Evolutionary conservation across 1,284 basidiomycete species (phyloP).

Genomic region (Ganoderma meredithae): DNA sequence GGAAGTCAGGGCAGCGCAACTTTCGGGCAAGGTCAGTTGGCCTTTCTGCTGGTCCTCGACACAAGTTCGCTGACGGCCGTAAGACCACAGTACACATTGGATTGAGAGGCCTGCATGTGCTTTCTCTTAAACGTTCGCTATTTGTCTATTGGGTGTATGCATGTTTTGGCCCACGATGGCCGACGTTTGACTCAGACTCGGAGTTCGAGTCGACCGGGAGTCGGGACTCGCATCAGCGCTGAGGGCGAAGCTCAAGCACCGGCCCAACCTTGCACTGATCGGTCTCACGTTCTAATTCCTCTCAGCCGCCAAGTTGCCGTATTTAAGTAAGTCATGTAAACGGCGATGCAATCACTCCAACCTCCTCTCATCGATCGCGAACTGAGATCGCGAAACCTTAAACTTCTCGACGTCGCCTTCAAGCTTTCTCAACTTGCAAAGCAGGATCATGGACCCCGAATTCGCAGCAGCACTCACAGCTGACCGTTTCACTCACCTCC

Average conservation of each 20-base stretch:
- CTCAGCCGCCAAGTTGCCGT: background rate
- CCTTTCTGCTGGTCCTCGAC: too few relatives aligned
- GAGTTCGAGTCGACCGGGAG: too few relatives aligned
- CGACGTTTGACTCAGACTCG: too few relatives aligned
- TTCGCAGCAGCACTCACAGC: background rate
- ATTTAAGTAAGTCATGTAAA: background rate
- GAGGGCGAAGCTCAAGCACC: background rate
- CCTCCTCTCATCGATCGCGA: background rate
- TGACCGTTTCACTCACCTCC: background rate
- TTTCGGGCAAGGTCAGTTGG: too few relatives aligned
- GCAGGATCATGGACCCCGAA: background rate
- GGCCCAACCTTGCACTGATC: background rate
- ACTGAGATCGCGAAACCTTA: background rate
- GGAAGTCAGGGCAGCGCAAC: too few relatives aligned
- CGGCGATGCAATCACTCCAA: background rate
- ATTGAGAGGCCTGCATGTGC: too few relatives aligned
- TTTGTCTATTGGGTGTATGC: too few relatives aligned
- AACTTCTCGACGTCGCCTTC: background rate
- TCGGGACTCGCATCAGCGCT: background rate
- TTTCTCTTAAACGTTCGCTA: too few relatives aligned
- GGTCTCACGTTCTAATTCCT: background rate
- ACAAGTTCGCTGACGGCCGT: too few relatives aligned
- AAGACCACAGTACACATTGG: too few relatives aligned
- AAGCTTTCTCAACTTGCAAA: background rate
- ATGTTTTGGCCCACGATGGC: too few relatives aligned